Evolutionary conservation across 2,329 filamentous ascomycete species (phyloP).

Genomic region (Cladosporium colombiae): DNA sequence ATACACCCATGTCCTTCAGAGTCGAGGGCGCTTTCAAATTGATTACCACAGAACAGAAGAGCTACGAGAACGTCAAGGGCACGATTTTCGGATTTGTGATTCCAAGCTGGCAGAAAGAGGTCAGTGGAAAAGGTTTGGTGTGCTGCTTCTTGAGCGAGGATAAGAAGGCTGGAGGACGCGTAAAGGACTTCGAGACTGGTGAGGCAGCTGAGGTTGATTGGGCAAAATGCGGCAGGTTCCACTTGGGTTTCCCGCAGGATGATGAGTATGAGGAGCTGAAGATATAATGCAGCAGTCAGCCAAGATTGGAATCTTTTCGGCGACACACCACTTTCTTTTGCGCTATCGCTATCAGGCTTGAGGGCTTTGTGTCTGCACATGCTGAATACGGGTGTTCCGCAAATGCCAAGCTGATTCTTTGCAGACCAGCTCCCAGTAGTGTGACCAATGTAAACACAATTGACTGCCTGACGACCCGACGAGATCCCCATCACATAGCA

Average conservation of each 20-base stretch:
- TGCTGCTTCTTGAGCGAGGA: constrained; percentile 40
- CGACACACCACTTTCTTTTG: not conserved
- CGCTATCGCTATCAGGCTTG: not conserved
- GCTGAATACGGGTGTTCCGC: not conserved
- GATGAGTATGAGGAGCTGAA: constrained; percentile 43
- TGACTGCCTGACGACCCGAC: not conserved
- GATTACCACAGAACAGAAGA: constrained; percentile 35
- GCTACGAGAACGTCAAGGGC: constrained; percentile 38
- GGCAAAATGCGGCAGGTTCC: constrained; percentile 45
- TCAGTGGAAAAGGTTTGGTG: constrained; percentile 43
- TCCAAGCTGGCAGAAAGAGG: constrained; percentile 43
- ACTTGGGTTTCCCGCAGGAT: constrained; percentile 46
- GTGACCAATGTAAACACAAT: not conserved
- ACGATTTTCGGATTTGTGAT: constrained; percentile 44
- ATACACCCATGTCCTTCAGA: constrained; percentile 45
- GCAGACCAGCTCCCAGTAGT: not conserved
- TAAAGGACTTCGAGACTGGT: constrained; percentile 41
- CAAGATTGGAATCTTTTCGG: not conserved
- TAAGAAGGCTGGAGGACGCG: constrained; percentile 39
- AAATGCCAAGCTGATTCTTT: not conserved
- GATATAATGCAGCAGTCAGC: constrained; percentile 19
- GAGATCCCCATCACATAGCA: not conserved
- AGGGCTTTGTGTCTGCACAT: not conserved
- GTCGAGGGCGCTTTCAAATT: constrained; percentile 40
- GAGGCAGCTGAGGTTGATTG: constrained; percentile 40